Conservation (phyloP, 2,329 filamentous ascomycete species). For the Beauveria pseudobassiana region DNA sequence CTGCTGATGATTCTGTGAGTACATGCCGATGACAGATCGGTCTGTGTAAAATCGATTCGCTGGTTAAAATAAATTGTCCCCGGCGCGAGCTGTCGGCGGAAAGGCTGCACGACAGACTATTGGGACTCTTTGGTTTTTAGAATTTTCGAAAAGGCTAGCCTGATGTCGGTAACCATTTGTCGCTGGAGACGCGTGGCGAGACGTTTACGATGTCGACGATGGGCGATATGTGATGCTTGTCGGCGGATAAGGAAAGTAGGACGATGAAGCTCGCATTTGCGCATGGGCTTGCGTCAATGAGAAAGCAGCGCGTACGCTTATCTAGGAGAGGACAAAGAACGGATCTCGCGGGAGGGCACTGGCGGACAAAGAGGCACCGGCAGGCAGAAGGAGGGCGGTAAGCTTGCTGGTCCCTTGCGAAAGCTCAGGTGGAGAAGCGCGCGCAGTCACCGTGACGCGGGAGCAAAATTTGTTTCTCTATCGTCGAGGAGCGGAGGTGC, state of each 20-base stretch:
- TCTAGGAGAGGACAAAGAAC: conserved; percentile 23
- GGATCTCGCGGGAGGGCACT: background rate
- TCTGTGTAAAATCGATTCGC: background rate
- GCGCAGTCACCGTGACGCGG: conserved; percentile 3
- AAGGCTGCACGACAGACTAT: conserved; percentile 16
- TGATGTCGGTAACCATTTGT: conserved; percentile 20
- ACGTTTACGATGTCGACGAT: conserved; percentile 9
- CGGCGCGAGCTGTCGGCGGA: conserved; percentile 17
- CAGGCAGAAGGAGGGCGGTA: conserved; percentile 3
- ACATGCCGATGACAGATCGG: conserved; percentile 48
- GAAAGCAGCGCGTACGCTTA: conserved; percentile 16
- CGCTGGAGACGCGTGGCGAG: conserved; percentile 7
- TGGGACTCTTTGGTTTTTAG: conserved; percentile 3
- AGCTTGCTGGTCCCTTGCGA: conserved; percentile 3
- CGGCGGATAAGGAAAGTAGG: conserved; percentile 25
- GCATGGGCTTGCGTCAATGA: conserved; percentile 27
- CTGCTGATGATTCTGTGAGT: conserved; percentile 64
- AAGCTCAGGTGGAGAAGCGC: conserved; percentile 4
- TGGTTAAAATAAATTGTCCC: background rate
- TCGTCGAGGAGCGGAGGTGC: conserved; percentile 1
- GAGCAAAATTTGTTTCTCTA: background rate
- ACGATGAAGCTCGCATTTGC: conserved; percentile 29
- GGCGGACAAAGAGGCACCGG: background rate
- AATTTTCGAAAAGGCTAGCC: conserved; percentile 13
- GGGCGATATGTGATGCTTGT: conserved; percentile 19